A percentile compares a stretch with the other conserved stretches of the same genome.
Evolutionary conservation across 2,329 filamentous ascomycete genomes (phyloP).

Genomic region (Ambrosiella cleistominuta): DNA sequence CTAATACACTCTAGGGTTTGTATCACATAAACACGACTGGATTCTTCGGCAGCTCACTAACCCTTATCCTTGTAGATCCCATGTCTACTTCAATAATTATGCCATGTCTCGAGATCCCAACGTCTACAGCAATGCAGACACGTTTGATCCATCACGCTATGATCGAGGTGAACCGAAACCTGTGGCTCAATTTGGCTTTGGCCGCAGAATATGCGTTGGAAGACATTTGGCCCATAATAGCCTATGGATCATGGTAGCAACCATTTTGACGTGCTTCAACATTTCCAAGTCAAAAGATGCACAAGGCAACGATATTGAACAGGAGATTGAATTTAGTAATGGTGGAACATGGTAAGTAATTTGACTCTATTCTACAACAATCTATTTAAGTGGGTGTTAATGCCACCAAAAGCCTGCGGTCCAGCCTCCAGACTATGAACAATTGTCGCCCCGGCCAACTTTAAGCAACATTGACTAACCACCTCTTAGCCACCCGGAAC

Average conservation of each 20-base stretch:
- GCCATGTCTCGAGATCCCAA: slow-evolving; percentile 26
- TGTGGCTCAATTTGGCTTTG: slow-evolving; percentile 21
- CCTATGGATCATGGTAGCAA: slow-evolving; percentile 22
- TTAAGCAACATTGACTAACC: background rate
- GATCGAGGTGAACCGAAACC: slow-evolving; percentile 27
- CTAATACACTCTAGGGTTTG: background rate
- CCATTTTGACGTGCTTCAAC: slow-evolving; percentile 19
- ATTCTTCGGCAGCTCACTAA: background rate
- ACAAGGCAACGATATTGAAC: slow-evolving; percentile 18
- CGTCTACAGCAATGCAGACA: slow-evolving; percentile 24
- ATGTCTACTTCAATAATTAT: slow-evolving; percentile 25
- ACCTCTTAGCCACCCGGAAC: background rate
- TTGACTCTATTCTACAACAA: background rate
- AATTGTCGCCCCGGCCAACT: background rate
- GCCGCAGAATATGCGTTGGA: slow-evolving; percentile 20
- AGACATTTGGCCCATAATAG: slow-evolving; percentile 21
- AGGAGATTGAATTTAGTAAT: slow-evolving; percentile 18
- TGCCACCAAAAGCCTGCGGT: background rate
- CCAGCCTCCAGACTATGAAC: slow-evolving; percentile 4
- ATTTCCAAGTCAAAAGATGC: slow-evolving; percentile 17
- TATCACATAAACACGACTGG: background rate
- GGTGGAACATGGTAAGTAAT: slow-evolving; percentile 20
- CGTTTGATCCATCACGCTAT: slow-evolving; percentile 32
- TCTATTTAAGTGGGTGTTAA: background rate
- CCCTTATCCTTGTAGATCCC: slow-evolving; percentile 16